These are phyloP conservation scores for Diaporthe amygdali DNA, from an alignment of 2,329 filamentous ascomycete genomes.

Conservation along the genomic window DNA sequence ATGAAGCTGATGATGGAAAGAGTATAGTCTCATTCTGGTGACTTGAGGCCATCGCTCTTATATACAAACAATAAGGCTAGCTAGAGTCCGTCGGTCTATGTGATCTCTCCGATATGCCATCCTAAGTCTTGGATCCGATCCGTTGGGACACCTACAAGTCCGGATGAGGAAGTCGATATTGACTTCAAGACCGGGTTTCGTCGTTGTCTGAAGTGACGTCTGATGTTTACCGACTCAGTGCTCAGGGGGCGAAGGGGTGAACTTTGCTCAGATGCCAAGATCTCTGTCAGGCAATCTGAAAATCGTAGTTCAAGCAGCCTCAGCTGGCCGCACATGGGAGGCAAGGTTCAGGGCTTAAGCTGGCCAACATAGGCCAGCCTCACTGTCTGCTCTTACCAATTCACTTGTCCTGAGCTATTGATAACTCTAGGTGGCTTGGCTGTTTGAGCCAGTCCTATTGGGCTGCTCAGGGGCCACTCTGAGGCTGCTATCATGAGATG, in stretches of 20 bases:
- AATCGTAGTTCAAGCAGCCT: neutral
- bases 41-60: neutral
- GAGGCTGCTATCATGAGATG: neutral
- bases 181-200: slow-evolving; percentile 10
- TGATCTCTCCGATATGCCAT: neutral
- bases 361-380: neutral
- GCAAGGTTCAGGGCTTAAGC: neutral
- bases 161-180: neutral
- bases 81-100: neutral
- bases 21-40: neutral
- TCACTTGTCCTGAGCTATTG: neutral
- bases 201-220: slow-evolving; percentile 15
- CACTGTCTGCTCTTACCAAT: neutral
- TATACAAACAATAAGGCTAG: neutral
- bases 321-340: neutral
- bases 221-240: slow-evolving; percentile 1
- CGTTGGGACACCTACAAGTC: neutral
- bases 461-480: neutral
- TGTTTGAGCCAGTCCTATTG: neutral
- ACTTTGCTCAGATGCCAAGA: neutral
- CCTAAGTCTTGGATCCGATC: neutral
- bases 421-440: neutral
- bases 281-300: neutral
- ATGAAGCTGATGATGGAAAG: neutral
- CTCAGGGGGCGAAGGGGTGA: neutral